Conservation (phyloP, 345 rosid genomes). For the Brassica juncea region DNA sequence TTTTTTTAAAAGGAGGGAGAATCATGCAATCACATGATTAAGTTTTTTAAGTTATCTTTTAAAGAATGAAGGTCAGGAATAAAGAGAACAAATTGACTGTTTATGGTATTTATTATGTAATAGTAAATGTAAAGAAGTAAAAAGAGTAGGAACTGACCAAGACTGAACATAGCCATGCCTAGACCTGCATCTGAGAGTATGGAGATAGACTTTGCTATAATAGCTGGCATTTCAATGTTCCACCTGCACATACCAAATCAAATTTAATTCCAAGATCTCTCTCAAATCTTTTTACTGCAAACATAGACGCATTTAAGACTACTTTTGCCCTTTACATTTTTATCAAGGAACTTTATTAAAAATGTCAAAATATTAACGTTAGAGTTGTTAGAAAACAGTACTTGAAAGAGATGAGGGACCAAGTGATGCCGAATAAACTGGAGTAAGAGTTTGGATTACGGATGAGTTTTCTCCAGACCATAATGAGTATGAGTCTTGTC, state of each 20-base stretch:
- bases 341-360: neutral
- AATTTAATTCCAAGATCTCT: conserved; percentile 28
- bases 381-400: conserved; percentile 28
- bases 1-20: neutral
- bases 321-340: neutral
- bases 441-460: conserved; percentile 97
- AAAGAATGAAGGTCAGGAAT: conserved; percentile 22
- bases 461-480: conserved; percentile 99
- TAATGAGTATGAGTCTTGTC: conserved; percentile 95
- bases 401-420: conserved; percentile 95
- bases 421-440: conserved; percentile 86
- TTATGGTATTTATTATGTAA: conserved; percentile 10
- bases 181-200: conserved; percentile 99
- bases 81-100: conserved; percentile 31
- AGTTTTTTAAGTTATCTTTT: neutral
- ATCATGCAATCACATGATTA: conserved; percentile 23
- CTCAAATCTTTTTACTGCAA: conserved; percentile 23
- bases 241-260: conserved; percentile 63
- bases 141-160: conserved; percentile 64
- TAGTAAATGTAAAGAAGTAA: conserved; percentile 16
- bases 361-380: neutral
- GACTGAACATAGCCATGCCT: conserved; percentile 99
- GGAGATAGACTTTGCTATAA: conserved; percentile 90
- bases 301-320: conserved; percentile 15
- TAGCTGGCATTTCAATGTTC: conserved; percentile 91